Evolutionary conservation across 2,329 filamentous ascomycete genomes (phyloP).

Genomic region (Scedosporium boydii): DNA sequence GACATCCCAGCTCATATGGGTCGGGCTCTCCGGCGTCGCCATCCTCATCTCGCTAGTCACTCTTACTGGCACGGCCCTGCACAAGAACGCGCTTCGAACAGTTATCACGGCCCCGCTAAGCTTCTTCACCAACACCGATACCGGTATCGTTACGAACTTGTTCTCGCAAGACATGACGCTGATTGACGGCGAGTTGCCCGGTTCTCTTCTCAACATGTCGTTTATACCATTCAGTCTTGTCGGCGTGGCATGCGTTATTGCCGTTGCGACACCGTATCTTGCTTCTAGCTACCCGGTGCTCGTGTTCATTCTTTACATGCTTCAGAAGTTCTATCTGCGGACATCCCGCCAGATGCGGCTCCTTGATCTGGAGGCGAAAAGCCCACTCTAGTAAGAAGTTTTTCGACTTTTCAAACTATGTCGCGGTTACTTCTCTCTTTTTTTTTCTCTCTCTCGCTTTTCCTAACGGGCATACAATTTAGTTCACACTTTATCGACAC

Average conservation of each 20-base stretch:
- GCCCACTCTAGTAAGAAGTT: conserved; percentile 39
- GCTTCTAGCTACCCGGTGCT: conserved; percentile 41
- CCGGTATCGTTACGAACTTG: conserved; percentile 29
- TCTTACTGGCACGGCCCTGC: conserved; percentile 21
- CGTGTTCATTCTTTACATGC: conserved; percentile 30
- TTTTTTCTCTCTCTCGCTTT: not conserved
- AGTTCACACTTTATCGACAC: conserved; percentile 45
- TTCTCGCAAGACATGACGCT: conserved; percentile 36
- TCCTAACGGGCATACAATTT: not conserved
- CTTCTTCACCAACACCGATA: conserved; percentile 32
- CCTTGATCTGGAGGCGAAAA: conserved; percentile 52
- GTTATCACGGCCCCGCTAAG: conserved; percentile 27
- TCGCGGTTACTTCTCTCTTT: not conserved
- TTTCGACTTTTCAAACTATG: too few relatives aligned
- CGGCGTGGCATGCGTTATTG: conserved; percentile 38
- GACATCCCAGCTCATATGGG: conserved; percentile 11
- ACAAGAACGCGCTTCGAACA: conserved; percentile 21
- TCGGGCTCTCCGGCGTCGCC: conserved; percentile 11
- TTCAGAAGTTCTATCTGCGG: conserved; percentile 49
- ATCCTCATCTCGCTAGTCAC: conserved; percentile 17
- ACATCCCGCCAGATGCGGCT: conserved; percentile 52
- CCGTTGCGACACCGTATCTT: conserved; percentile 30
- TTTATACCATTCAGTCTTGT: conserved; percentile 18
- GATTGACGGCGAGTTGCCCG: conserved; percentile 28
- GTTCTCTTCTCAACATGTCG: conserved; percentile 20